Base-by-base conservation (phyloP, 2,329 filamentous ascomycete species). In the Penicillium verrucosum region DNA sequence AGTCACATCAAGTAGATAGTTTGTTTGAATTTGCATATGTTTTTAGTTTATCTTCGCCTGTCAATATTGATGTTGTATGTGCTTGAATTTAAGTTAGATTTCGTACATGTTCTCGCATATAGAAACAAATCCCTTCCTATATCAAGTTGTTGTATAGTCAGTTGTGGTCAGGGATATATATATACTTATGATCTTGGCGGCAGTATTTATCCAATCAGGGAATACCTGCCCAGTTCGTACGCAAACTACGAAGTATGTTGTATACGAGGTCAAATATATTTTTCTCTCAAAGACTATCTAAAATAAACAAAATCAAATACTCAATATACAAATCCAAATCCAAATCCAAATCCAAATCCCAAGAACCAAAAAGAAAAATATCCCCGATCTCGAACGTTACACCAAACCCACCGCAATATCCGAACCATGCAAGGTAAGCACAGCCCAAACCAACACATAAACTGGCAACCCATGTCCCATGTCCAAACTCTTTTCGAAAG, bases 401-500 rank as follows among this genome's bases (percentile, higher is more conserved):
- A 51, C 29, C 25, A 27, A 44, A 12, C 4, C 27, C 40, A 45
- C 21, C 14, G 12, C 52, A 54, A 54, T 48, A 25, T 47, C 54
- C 36, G 37, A 48, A 57, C 34, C 18, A 10, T 27, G 43, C 37
- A 51, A 51, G 34, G 53, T 46, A 51, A 51, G 47, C 53, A 46
- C 46, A 51, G 34, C 9, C 32, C 38, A 21, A 37, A 44, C 41
- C 18, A 44, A 4, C 43, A 48, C 10, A 14, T 27, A n/a, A 38
- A 27, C 25, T 32, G 4, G 6, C n/a, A 45, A 27, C 21, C 21
- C 21, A 21, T 21, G 3, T 21, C 10, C 10, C 27, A 44, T 32
- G n/a, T 45, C n/a, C 3, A 21, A 18, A 30, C 21, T 5, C 18
- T 27, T 34, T 18, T 25, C 25, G n/a, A 14, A 30, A 30, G 2